A percentile compares a stretch with the other conserved stretches of the same genome.
These are phyloP conservation scores for Cladorrhinum sp. DNA, from an alignment of 2,329 filamentous ascomycete species.

Conservation along the genomic window DNA sequence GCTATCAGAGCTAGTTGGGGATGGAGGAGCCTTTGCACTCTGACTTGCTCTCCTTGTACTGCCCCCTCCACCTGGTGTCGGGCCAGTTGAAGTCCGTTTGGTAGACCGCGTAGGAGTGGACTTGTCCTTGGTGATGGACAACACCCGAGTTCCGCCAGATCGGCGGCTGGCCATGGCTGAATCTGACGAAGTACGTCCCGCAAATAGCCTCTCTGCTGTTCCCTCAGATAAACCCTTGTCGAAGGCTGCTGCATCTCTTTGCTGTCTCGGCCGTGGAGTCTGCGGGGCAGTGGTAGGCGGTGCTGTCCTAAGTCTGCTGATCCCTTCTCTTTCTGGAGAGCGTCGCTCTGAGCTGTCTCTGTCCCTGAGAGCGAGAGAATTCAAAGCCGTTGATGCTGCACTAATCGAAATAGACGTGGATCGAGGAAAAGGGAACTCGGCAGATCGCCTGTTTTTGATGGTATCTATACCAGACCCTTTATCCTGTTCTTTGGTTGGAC, in stretches of 20 bases:
- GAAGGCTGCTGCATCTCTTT: conserved; percentile 12
- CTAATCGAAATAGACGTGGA: conserved; percentile 52
- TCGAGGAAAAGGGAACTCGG: conserved; percentile 38
- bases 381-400: conserved; percentile 55
- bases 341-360: conserved; percentile 17
- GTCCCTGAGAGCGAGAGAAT: conserved; percentile 31
- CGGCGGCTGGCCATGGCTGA: conserved; percentile 17
- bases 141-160: conserved; percentile 4
- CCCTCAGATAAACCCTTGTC: conserved; percentile 7
- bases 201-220: background rate
- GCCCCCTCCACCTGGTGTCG: background rate
- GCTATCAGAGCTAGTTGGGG: conserved; percentile 19
- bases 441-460: conserved; percentile 38
- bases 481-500: conserved; percentile 28
- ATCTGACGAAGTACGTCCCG: conserved; percentile 18
- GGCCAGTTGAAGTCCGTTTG: background rate
- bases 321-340: conserved; percentile 14
- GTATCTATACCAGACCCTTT: conserved; percentile 30
- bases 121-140: conserved; percentile 13
- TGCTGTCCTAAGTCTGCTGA: conserved; percentile 17
- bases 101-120: conserved; percentile 9
- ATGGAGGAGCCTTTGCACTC: conserved; percentile 5
- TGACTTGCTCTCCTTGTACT: conserved; percentile 8
- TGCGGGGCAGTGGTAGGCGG: conserved; percentile 20
- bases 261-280: conserved; percentile 18